Conservation (phyloP, 2,329 filamentous ascomycete genomes). For the Exophiala xenobiotica region DNA sequence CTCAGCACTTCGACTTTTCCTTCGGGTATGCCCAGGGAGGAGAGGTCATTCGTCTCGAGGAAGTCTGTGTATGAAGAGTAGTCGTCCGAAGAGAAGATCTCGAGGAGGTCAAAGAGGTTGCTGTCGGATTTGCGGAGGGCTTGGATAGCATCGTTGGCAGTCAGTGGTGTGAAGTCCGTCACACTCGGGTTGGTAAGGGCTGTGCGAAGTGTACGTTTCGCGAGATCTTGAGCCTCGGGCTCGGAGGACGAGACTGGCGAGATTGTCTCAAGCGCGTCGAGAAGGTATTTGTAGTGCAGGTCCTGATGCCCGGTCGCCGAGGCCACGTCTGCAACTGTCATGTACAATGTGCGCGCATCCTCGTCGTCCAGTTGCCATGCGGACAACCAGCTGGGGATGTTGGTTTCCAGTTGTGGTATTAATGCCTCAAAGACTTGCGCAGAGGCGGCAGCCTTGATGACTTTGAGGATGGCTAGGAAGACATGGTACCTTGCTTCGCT, state of each 20-base stretch:
- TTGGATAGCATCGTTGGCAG: slow-evolving; percentile 73
- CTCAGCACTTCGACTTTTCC: slow-evolving; percentile 74
- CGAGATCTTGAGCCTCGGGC: slow-evolving; percentile 57
- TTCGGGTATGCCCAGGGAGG: slow-evolving; percentile 73
- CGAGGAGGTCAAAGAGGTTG: slow-evolving; percentile 84
- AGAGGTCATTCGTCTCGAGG: slow-evolving; percentile 59
- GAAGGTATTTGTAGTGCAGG: slow-evolving; percentile 71
- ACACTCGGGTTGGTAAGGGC: slow-evolving; percentile 66
- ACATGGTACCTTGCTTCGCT: slow-evolving; percentile 86
- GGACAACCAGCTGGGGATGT: slow-evolving; percentile 76
- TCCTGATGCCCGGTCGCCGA: slow-evolving; percentile 73
- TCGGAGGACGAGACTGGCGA: slow-evolving; percentile 54
- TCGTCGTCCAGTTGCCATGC: slow-evolving; percentile 81
- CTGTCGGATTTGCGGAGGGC: slow-evolving; percentile 81
- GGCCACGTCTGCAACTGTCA: slow-evolving; percentile 78
- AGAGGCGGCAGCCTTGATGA: slow-evolving; percentile 70
- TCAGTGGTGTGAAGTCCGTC: slow-evolving; percentile 72
- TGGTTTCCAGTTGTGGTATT: slow-evolving; percentile 72
- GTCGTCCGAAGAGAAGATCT: slow-evolving; percentile 91
- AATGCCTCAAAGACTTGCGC: slow-evolving; percentile 78
- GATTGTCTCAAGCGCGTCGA: slow-evolving; percentile 75
- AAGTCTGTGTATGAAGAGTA: slow-evolving; percentile 96
- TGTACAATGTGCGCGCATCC: slow-evolving; percentile 79
- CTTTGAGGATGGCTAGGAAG: slow-evolving; percentile 81
- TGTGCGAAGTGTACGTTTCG: slow-evolving; percentile 63